phyloP scores from a whole-genome alignment of 2,329 filamentous ascomycete species.

The Claviceps sp. region DNA sequence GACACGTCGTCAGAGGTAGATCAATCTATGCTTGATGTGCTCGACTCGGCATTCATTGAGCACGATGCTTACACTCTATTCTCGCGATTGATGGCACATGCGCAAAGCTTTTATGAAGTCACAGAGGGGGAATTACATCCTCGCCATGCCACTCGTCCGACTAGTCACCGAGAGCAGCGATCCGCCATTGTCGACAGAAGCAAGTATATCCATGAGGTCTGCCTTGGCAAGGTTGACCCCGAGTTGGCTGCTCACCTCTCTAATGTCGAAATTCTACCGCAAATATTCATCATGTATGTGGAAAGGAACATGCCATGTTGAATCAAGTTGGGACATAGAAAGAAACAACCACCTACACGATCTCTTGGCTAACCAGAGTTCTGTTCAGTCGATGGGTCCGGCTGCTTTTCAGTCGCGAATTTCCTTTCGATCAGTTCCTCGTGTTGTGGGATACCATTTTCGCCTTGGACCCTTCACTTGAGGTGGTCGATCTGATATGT shows the following conservation, averaged over 20 bases:
- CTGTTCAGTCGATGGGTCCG: conserved; percentile 71
- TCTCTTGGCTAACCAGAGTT: not conserved
- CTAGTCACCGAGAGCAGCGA: conserved; percentile 22
- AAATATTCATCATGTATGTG: conserved; percentile 83
- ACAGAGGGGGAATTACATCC: conserved; percentile 9
- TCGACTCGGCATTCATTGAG: conserved; percentile 66
- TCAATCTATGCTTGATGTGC: conserved; percentile 45
- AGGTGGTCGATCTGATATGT: conserved; percentile 81
- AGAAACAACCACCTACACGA: not conserved
- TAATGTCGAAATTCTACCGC: conserved; percentile 79
- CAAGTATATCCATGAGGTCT: conserved; percentile 72
- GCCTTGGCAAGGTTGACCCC: conserved; percentile 67
- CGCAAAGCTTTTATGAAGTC: conserved; percentile 77
- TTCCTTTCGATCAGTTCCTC: conserved; percentile 73
- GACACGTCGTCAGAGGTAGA: conserved; percentile 26
- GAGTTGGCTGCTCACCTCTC: conserved; percentile 70
- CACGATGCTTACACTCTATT: conserved; percentile 87
- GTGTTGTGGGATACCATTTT: conserved; percentile 86
- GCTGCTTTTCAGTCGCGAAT: conserved; percentile 84
- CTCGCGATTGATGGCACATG: conserved; percentile 73
- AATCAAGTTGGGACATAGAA: not conserved
- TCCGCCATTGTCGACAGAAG: conserved; percentile 68
- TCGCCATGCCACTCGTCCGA: conserved; percentile 8
- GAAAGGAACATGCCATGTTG: not conserved
- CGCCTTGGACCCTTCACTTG: conserved; percentile 66